phyloP scores from a whole-genome alignment of 805 yeast species.

The Candida morakotiae region DNA sequence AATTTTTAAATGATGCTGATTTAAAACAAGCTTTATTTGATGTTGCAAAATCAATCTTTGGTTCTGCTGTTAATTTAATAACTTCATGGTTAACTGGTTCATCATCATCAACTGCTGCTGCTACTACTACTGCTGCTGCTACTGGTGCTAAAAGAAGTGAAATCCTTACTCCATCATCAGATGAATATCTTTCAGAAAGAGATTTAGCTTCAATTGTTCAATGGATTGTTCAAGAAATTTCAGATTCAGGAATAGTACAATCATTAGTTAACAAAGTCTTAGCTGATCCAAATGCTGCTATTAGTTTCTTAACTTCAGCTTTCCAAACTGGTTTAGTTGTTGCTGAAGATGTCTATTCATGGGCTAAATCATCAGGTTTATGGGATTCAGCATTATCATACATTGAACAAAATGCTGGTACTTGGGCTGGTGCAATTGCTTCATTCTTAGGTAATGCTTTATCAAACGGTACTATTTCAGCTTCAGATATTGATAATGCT shows the following conservation, averaged over 20 bases:
- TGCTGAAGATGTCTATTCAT: slow-evolving; percentile 30
- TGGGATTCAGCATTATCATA: slow-evolving; percentile 22
- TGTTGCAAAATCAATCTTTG: slow-evolving; percentile 30
- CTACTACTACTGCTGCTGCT: slow-evolving; percentile 9
- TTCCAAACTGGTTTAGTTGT: slow-evolving; percentile 29
- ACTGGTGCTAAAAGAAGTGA: slow-evolving; percentile 17
- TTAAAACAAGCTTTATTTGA: slow-evolving; percentile 30
- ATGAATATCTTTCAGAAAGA: slow-evolving; percentile 35
- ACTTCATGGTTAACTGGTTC: slow-evolving; percentile 4
- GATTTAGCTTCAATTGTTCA: slow-evolving; percentile 26
- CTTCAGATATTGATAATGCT: slow-evolving; percentile 23
- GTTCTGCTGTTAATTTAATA: slow-evolving; percentile 28
- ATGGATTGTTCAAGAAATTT: slow-evolving; percentile 24
- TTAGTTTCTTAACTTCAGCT: slow-evolving; percentile 29
- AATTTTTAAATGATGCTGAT: slow-evolving; percentile 26
- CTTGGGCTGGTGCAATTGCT: slow-evolving; percentile 17
- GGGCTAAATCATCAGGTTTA: slow-evolving; percentile 36
- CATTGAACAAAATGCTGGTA: slow-evolving; percentile 23
- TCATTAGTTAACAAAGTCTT: slow-evolving; percentile 28
- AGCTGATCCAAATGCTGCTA: slow-evolving; percentile 33
- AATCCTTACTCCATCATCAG: slow-evolving; percentile 9
- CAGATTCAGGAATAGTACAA: slow-evolving; percentile 31
- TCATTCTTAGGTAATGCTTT: slow-evolving; percentile 24
- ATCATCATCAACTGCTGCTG: slow-evolving; percentile 13
- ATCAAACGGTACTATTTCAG: slow-evolving; percentile 21